These are phyloP conservation scores for Pythium rhizo-oryzae DNA, from an alignment of 352 stramenopile species.

Conservation along the genomic window DNA sequence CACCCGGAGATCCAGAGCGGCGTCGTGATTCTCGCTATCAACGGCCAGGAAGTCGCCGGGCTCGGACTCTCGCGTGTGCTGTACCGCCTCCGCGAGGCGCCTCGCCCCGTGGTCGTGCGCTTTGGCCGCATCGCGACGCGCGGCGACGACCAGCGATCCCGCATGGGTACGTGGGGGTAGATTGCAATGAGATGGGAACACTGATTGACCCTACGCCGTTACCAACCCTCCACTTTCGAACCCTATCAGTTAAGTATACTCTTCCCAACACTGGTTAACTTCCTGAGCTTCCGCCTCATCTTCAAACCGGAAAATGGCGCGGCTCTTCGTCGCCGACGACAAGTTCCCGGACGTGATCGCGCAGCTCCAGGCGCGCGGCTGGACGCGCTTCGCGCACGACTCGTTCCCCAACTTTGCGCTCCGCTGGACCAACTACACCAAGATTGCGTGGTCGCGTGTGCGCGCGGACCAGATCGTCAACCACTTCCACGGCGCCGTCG, in stretches of 20 bases:
- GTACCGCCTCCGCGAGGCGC: constrained; percentile 75
- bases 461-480: constrained; percentile 54
- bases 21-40: constrained; percentile 82
- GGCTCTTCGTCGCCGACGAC: constrained; percentile 55
- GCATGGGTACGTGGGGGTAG: constrained; percentile 49
- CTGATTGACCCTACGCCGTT: background rate
- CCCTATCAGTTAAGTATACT: constrained; percentile 10
- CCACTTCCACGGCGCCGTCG: constrained; percentile 62
- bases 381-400: constrained; percentile 56
- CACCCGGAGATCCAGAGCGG: constrained; percentile 82
- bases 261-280: background rate
- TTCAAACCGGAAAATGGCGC: constrained; percentile 1
- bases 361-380: constrained; percentile 40
- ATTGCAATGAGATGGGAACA: too few relatives aligned
- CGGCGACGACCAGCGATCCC: constrained; percentile 32
- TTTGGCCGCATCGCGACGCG: constrained; percentile 62
- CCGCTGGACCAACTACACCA: constrained; percentile 75
- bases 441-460: constrained; percentile 57
- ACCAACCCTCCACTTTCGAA: background rate
- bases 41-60: constrained; percentile 74
- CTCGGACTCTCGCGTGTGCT: constrained; percentile 74
- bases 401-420: constrained; percentile 61
- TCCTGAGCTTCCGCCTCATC: background rate
- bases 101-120: constrained; percentile 78
- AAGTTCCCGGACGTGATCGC: constrained; percentile 61